Conservation (phyloP, 805 yeast genomes). For the Saccharomycodes ludwigii region DNA sequence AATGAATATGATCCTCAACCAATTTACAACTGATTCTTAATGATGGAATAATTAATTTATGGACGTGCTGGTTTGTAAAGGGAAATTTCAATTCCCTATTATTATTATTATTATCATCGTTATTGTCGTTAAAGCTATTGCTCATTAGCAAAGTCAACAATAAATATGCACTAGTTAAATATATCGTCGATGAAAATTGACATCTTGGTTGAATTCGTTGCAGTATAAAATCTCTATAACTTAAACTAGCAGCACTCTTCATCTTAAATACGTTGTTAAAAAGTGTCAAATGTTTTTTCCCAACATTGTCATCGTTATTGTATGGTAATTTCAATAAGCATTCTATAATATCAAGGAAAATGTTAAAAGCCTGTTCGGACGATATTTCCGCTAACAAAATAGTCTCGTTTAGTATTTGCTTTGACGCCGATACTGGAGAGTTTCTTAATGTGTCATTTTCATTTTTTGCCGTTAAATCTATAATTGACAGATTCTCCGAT, state of each 20-base stretch:
- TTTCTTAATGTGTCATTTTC: too few relatives aligned
- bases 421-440: too few relatives aligned
- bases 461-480: too few relatives aligned
- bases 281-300: too few relatives aligned
- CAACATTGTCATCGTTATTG: not conserved
- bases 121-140: not conserved
- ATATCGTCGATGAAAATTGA: conserved; percentile 16
- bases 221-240: conserved; percentile 13
- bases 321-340: conserved; percentile 9
- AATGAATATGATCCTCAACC: conserved; percentile 34
- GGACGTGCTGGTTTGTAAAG: conserved; percentile 8
- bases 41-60: conserved; percentile 32
- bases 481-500: too few relatives aligned
- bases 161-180: conserved; percentile 16
- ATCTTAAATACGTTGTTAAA: conserved; percentile 10
- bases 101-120: not conserved
- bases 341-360: conserved; percentile 12
- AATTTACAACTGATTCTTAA: conserved; percentile 33
- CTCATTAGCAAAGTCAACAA: conserved; percentile 4
- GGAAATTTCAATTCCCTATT: not conserved
- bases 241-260: conserved; percentile 20
- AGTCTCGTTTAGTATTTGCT: too few relatives aligned
- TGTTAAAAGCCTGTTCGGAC: conserved; percentile 8
- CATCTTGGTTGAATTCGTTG: conserved; percentile 21
- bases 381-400: too few relatives aligned